Conservation (phyloP, 768 basidiomycete genomes). For the Aureoboletus auriporus region DNA sequence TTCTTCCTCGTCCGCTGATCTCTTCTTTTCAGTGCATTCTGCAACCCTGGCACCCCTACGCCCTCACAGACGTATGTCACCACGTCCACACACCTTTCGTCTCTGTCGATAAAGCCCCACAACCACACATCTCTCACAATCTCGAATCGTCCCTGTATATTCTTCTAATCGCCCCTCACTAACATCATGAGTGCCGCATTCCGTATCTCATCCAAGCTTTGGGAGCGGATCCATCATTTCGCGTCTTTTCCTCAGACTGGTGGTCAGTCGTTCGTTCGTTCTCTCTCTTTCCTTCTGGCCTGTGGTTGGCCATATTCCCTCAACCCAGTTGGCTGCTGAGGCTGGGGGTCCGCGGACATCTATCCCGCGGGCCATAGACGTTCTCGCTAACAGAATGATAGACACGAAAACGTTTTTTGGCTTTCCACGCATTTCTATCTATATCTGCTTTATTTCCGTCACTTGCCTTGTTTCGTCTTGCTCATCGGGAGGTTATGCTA, state of each 20-base stretch:
- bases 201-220: conserved; percentile 71
- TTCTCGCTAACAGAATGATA: too few relatives aligned
- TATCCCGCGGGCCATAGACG: not conserved
- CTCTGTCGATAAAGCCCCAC: conserved; percentile 10
- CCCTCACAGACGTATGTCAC: conserved; percentile 21
- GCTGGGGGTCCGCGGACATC: not conserved
- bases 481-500: not conserved
- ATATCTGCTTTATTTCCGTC: not conserved
- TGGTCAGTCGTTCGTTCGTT: conserved; percentile 42
- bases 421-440: not conserved
- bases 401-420: too few relatives aligned
- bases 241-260: conserved; percentile 92
- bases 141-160: not conserved
- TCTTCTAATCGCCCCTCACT: not conserved
- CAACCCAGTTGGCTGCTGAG: not conserved
- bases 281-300: not conserved
- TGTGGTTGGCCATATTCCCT: not conserved
- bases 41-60: conserved; percentile 20
- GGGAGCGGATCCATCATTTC: conserved; percentile 90
- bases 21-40: not conserved
- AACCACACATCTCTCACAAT: not conserved
- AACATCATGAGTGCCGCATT: conserved; percentile 43
- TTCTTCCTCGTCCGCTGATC: not conserved
- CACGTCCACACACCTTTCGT: not conserved
- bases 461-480: not conserved